These are phyloP conservation scores for Polychaeton citri DNA, from an alignment of 2,329 filamentous ascomycete genomes.

Conservation along the genomic window DNA sequence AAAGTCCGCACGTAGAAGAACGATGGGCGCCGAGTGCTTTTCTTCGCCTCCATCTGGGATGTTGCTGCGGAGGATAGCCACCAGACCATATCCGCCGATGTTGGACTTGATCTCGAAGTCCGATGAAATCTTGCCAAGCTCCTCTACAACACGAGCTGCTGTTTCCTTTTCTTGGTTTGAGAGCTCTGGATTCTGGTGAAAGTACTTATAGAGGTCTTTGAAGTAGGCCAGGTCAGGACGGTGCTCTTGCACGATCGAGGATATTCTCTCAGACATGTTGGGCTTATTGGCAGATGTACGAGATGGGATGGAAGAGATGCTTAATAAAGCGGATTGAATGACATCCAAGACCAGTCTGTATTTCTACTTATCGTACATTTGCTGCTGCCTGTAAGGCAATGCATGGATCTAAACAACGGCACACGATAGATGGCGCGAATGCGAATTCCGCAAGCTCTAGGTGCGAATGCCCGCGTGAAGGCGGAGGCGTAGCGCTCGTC, in stretches of 20 bases:
- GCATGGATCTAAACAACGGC: too few relatives aligned
- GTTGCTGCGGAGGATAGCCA: conserved; percentile 42
- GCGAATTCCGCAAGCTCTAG: too few relatives aligned
- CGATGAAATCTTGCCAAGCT: conserved; percentile 23
- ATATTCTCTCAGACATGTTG: conserved; percentile 12
- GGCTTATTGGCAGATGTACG: conserved; percentile 6
- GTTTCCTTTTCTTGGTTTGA: conserved; percentile 44
- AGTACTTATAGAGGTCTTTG: conserved; percentile 44
- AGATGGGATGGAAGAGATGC: conserved; percentile 1
- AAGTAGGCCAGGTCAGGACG: conserved; percentile 32
- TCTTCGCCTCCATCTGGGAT: too few relatives aligned
- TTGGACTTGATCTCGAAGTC: conserved; percentile 33
- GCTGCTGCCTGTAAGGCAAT: too few relatives aligned
- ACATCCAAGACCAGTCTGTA: too few relatives aligned
- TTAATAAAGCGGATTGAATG: conserved; percentile 2
- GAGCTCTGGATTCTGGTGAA: conserved; percentile 47
- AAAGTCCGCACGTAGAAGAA: conserved; percentile 49
- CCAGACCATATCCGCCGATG: conserved; percentile 48
- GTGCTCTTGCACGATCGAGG: too few relatives aligned
- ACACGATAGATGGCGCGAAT: too few relatives aligned
- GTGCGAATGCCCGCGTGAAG: too few relatives aligned
- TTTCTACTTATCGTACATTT: too few relatives aligned
- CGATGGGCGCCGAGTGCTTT: conserved; percentile 40
- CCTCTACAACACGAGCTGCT: conserved; percentile 31
- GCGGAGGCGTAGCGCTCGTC: too few relatives aligned